phyloP scores from a whole-genome alignment of 2,329 filamentous ascomycete species.

The Lasiodiplodia citricola region DNA sequence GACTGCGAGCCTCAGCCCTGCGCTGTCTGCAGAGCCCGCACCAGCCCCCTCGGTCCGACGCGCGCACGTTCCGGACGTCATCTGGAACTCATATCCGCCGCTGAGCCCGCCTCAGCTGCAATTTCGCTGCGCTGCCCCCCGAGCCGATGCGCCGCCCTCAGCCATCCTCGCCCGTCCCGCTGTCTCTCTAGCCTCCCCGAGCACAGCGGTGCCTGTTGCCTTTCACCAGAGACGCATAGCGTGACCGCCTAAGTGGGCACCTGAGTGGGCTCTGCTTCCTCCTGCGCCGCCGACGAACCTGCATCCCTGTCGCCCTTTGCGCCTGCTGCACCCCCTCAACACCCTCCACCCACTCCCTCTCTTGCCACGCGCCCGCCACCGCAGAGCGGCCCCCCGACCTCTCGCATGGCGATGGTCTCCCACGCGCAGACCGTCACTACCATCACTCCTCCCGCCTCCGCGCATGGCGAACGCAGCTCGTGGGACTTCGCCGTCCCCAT shows the following conservation, averaged over 20 bases:
- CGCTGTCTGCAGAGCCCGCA: background rate
- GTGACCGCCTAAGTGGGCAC: conserved; percentile 11
- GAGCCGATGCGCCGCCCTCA: conserved; percentile 15
- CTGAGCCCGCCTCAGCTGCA: conserved; percentile 15
- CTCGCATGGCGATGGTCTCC: conserved; percentile 26
- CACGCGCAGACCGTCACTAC: conserved; percentile 35
- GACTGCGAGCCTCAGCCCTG: background rate
- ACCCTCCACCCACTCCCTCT: conserved; percentile 14
- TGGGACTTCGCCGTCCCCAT: conserved; percentile 49
- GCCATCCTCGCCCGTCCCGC: conserved; percentile 17
- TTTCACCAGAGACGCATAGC: conserved; percentile 7
- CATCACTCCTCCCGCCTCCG: conserved; percentile 47
- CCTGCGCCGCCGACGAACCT: conserved; percentile 17
- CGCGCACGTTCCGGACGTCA: conserved; percentile 15
- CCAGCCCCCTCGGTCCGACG: background rate
- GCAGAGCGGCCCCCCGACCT: conserved; percentile 3
- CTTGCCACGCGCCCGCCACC: conserved; percentile 10
- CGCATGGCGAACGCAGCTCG: conserved; percentile 43
- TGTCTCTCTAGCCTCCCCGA: conserved; percentile 15
- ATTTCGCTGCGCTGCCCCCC: conserved; percentile 18
- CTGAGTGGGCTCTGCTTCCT: conserved; percentile 17
- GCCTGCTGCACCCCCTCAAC: conserved; percentile 20
- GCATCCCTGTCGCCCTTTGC: conserved; percentile 23
- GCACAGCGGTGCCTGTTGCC: conserved; percentile 10
- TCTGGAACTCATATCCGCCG: conserved; percentile 18